A percentile compares a stretch with the other conserved stretches of the same genome.
phyloP scores from a whole-genome alignment of 768 basidiomycete genomes.

The Macrolepiota albuminosa region DNA sequence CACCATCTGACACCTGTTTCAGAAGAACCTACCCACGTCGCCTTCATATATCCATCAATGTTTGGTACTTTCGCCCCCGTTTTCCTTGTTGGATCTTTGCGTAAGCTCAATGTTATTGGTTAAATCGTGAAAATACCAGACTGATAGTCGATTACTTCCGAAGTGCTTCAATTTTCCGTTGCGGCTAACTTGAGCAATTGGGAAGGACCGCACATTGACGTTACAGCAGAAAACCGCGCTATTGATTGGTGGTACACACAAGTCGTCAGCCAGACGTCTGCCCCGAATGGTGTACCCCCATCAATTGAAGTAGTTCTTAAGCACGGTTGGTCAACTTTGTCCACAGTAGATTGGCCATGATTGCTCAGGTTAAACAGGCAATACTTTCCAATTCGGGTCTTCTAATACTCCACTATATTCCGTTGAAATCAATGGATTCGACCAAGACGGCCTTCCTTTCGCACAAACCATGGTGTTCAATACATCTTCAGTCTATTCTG shows the following conservation, averaged over 20 bases:
- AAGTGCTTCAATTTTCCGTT: constrained; percentile 17
- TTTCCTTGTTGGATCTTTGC: constrained; percentile 3
- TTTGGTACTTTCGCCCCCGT: background rate
- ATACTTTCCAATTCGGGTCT: constrained; percentile 12
- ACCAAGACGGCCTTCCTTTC: constrained; percentile 10
- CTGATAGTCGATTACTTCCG: background rate
- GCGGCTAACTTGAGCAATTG: constrained; percentile 8
- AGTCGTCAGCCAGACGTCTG: constrained; percentile 9
- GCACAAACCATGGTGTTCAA: constrained; percentile 9
- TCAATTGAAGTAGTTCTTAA: constrained; percentile 15
- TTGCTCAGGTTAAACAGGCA: constrained; percentile 5
- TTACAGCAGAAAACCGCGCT: constrained; percentile 7
- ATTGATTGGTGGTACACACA: constrained; percentile 16
- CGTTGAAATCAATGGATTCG: constrained; percentile 13
- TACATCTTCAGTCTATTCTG: constrained; percentile 2
- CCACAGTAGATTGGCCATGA: background rate
- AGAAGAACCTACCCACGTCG: background rate
- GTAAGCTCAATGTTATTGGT: background rate
- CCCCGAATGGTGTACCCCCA: constrained; percentile 11
- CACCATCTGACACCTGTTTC: background rate
- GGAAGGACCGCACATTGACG: constrained; percentile 15
- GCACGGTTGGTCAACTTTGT: constrained; percentile 6
- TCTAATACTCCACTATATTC: constrained; percentile 9
- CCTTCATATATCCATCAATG: constrained; percentile 1
- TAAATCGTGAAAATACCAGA: background rate